Evolutionary conservation across 345 rosid genomes (phyloP).

Genomic region (rapeseed (Brassica napus)): DNA sequence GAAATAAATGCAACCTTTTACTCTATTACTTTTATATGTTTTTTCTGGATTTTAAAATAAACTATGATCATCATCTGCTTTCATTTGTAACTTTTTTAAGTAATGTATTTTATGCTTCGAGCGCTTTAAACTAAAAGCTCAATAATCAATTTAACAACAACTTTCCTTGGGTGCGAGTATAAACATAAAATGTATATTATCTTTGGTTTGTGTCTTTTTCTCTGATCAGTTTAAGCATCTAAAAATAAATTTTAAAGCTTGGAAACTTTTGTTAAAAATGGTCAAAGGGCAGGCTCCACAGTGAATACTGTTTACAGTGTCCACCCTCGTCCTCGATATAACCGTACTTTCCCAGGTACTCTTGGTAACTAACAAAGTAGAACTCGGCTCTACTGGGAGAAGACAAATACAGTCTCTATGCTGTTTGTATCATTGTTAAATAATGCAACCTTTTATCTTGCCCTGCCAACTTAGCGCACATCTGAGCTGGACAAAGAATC

Average conservation of each 20-base stretch:
- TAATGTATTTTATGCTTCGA: not conserved
- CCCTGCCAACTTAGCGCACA: no score
- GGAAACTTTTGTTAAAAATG: no score
- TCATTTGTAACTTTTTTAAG: not conserved
- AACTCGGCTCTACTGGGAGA: not conserved
- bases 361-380: not conserved
- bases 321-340: not conserved
- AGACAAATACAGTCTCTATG: not conserved
- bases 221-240: no score
- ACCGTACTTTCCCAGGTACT: not conserved
- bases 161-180: no score
- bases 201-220: no score
- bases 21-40: no score
- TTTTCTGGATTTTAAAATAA: not conserved
- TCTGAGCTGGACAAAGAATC: no score
- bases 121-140: not conserved
- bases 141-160: no score
- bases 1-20: no score
- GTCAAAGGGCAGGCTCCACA: no score
- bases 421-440: not conserved
- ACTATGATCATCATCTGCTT: not conserved
- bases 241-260: no score
- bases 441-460: not conserved
- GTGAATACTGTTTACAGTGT: not conserved
- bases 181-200: no score